A percentile compares a stretch with the other conserved stretches of the same genome.
These are phyloP conservation scores for Aspergillus affinis DNA, from an alignment of 495 filamentous ascomycete genomes.

Conservation along the genomic window DNA sequence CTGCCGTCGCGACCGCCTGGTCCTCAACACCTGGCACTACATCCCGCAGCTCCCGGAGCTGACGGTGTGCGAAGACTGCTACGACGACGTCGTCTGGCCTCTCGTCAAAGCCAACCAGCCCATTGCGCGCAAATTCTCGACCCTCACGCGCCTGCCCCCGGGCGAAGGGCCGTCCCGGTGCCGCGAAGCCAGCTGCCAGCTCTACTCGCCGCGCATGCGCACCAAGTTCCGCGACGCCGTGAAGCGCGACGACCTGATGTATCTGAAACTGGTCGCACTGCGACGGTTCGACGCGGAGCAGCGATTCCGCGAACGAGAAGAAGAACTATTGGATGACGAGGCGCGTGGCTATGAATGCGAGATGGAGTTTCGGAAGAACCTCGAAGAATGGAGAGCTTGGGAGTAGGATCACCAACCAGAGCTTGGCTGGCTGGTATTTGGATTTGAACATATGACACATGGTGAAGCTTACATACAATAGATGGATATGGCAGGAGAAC, in stretches of 20 bases:
- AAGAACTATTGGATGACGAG: conserved; percentile 41
- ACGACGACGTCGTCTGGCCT: conserved; percentile 66
- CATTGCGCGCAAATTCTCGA: conserved; percentile 58
- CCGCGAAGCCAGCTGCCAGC: conserved; percentile 62
- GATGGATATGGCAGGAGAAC: neutral
- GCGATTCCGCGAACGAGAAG: conserved; percentile 46
- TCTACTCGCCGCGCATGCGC: conserved; percentile 76
- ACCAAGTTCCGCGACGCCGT: conserved; percentile 60
- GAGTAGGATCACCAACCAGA: conserved; percentile 41
- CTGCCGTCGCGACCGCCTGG: conserved; percentile 53
- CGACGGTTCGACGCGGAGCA: conserved; percentile 45
- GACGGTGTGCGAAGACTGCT: conserved; percentile 72
- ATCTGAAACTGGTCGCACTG: conserved; percentile 40
- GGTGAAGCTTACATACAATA: too few relatives aligned
- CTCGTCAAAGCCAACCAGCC: conserved; percentile 48
- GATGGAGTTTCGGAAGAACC: conserved; percentile 45
- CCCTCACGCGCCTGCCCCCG: conserved; percentile 42
- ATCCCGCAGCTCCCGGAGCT: conserved; percentile 63
- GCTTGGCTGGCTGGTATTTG: neutral
- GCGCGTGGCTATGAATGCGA: conserved; percentile 46
- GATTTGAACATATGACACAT: neutral
- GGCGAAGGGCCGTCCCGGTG: conserved; percentile 45
- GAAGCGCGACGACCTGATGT: conserved; percentile 53
- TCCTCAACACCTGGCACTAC: conserved; percentile 57
- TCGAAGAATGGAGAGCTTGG: conserved; percentile 56